A percentile compares a stretch with the other conserved stretches of the same genome.
These are phyloP conservation scores for Batkoa obscura DNA, from an alignment of 371 early-diverging fungal genomes.

Conservation along the genomic window DNA sequence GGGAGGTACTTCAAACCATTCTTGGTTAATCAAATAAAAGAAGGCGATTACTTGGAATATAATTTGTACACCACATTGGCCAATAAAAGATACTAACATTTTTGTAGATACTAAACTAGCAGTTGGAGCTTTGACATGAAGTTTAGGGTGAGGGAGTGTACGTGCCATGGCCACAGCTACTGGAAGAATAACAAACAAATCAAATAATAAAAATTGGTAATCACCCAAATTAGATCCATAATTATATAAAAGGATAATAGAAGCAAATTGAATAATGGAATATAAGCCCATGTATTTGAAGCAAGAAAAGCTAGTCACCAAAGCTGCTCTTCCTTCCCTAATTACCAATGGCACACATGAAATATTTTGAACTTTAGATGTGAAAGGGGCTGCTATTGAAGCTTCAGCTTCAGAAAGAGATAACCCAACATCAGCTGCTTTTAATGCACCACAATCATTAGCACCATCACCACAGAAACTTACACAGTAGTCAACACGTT, in stretches of 20 bases:
- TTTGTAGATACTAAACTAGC: constrained; percentile 76
- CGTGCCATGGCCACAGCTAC: constrained; percentile 77
- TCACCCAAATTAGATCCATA: constrained; percentile 77
- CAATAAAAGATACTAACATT: constrained; percentile 73
- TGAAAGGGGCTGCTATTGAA: constrained; percentile 95
- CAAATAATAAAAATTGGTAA: constrained; percentile 83
- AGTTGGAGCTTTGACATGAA: constrained; percentile 69
- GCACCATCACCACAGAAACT: constrained; percentile 99
- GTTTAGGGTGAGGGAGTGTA: constrained; percentile 51
- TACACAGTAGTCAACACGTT: constrained; percentile 74
- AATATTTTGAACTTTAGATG: constrained; percentile 71
- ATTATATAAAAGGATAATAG: constrained; percentile 71
- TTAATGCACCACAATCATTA: constrained; percentile 98
- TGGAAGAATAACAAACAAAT: constrained; percentile 74
- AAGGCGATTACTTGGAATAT: constrained; percentile 53
- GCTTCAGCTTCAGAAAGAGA: constrained; percentile 96
- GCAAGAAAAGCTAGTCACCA: constrained; percentile 92
- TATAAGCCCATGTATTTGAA: constrained; percentile 96
- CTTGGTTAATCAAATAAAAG: constrained; percentile 39
- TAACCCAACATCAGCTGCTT: constrained; percentile 95
- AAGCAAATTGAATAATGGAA: constrained; percentile 69
- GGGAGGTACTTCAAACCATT: constrained; percentile 40
- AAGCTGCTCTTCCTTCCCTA: constrained; percentile 91
- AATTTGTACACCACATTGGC: constrained; percentile 65
- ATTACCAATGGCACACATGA: constrained; percentile 82